Percentiles rank a stretch among this genome's conserved stretches.
phyloP scores from a whole-genome alignment of 2,329 filamentous ascomycete species.

The Aspergillus caelatus region DNA sequence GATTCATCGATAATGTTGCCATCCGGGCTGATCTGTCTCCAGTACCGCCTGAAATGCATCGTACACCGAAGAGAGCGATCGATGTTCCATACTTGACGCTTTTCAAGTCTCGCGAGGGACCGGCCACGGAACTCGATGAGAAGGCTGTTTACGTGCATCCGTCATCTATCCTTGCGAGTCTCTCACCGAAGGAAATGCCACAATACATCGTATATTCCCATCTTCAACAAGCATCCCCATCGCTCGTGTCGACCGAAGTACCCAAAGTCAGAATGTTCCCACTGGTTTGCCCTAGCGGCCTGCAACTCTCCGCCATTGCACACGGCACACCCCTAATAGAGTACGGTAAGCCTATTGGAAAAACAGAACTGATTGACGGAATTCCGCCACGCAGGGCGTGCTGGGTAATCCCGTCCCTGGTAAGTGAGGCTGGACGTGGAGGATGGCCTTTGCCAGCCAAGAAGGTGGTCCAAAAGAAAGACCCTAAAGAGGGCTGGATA shows the following conservation, averaged over 20 bases:
- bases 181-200: conserved; percentile 73
- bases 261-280: conserved; percentile 85
- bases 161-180: conserved; percentile 73
- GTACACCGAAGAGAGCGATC: conserved; percentile 80
- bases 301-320: conserved; percentile 76
- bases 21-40: conserved; percentile 88
- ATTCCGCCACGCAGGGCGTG: conserved; percentile 66
- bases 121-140: conserved; percentile 53
- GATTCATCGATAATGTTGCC: conserved; percentile 92
- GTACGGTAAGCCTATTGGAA: conserved; percentile 90
- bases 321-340: conserved; percentile 81
- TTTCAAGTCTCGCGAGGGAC: conserved; percentile 63
- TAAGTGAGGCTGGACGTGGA: conserved; percentile 66
- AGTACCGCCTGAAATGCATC: conserved; percentile 65
- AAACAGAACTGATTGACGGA: conserved; percentile 60
- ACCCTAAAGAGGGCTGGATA: conserved; percentile 73
- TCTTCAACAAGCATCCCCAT: conserved; percentile 69
- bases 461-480: conserved; percentile 79
- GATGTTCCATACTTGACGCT: conserved; percentile 91
- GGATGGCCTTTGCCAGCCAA: conserved; percentile 86
- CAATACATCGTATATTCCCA: conserved; percentile 86
- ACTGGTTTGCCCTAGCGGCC: conserved; percentile 75
- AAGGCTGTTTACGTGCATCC: conserved; percentile 86
- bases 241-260: conserved; percentile 57
- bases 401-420: conserved; percentile 79